Conservation (phyloP, 2,329 filamentous ascomycete species). For the Fusarium equiseti region DNA sequence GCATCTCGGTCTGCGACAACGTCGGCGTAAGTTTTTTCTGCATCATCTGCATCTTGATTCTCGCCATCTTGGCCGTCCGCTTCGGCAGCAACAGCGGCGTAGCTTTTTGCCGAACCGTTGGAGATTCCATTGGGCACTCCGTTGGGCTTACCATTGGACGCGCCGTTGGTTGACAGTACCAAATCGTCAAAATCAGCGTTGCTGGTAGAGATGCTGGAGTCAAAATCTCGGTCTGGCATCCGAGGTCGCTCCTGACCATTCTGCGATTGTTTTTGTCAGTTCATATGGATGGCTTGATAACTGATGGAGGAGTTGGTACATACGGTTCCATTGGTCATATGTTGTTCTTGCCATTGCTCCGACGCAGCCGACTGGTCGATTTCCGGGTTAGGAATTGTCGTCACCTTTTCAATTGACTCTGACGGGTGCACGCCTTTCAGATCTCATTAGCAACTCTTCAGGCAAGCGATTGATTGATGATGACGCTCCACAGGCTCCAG, state of each 20-base stretch:
- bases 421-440: slow-evolving; percentile 8
- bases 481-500: neutral
- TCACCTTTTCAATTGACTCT: slow-evolving; percentile 42
- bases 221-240: slow-evolving; percentile 26
- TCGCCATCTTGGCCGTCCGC: slow-evolving; percentile 13
- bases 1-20: slow-evolving; percentile 29
- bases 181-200: slow-evolving; percentile 38
- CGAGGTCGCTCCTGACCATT: slow-evolving; percentile 14
- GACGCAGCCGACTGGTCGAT: slow-evolving; percentile 24
- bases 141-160: slow-evolving; percentile 15
- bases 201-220: slow-evolving; percentile 33
- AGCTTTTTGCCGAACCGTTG: slow-evolving; percentile 15
- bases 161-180: slow-evolving; percentile 30
- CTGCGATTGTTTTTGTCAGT: slow-evolving; percentile 16
- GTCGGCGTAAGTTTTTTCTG: slow-evolving; percentile 42
- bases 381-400: slow-evolving; percentile 37
- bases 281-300: neutral
- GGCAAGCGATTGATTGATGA: neutral
- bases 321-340: slow-evolving; percentile 21
- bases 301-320: neutral
- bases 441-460: slow-evolving; percentile 23
- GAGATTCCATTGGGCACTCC: slow-evolving; percentile 1
- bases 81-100: slow-evolving; percentile 24
- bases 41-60: neutral
- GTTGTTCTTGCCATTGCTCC: slow-evolving; percentile 17